Percentiles rank a stretch among this genome's conserved stretches.
Conservation (phyloP, 2,329 filamentous ascomycete species). For the Exophiala dermatitidis region DNA sequence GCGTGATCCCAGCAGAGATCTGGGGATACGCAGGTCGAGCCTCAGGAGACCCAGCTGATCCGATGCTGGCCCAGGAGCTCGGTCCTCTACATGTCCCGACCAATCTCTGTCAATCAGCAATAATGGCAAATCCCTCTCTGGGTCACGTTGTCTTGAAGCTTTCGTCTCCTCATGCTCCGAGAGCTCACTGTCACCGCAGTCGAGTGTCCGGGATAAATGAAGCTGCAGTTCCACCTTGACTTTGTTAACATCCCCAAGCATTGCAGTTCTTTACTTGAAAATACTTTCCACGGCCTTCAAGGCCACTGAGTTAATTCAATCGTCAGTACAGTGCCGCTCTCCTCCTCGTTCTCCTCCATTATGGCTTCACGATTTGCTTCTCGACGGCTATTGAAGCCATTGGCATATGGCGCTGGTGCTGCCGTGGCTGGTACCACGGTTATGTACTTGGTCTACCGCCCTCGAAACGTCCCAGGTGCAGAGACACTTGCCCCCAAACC, state of each 20-base stretch:
- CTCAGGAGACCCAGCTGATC: neutral
- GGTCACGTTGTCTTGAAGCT: constrained; percentile 1
- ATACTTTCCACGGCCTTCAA: neutral
- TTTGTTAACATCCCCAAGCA: neutral
- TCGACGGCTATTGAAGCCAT: constrained; percentile 48
- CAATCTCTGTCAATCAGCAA: neutral
- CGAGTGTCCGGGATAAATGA: neutral
- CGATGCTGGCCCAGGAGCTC: neutral
- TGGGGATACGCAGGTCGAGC: constrained; percentile 1
- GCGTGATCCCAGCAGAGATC: constrained; percentile 6
- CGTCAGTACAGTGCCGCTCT: neutral
- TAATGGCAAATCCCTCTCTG: neutral
- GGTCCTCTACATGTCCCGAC: constrained; percentile 6
- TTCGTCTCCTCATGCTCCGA: neutral
- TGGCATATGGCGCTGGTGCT: constrained; percentile 53
- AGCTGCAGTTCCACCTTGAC: neutral
- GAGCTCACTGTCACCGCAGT: neutral
- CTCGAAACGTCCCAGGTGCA: constrained; percentile 54
- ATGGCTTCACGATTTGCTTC: constrained; percentile 28
- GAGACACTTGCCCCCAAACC: constrained; percentile 45
- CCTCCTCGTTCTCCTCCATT: neutral
- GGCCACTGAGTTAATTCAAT: neutral
- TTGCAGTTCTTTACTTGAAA: neutral
- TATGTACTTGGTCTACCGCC: constrained; percentile 55
- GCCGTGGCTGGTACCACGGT: constrained; percentile 45